These are phyloP conservation scores for Arthroderma sp. DNA, from an alignment of 2,329 filamentous ascomycete species.

Conservation along the genomic window DNA sequence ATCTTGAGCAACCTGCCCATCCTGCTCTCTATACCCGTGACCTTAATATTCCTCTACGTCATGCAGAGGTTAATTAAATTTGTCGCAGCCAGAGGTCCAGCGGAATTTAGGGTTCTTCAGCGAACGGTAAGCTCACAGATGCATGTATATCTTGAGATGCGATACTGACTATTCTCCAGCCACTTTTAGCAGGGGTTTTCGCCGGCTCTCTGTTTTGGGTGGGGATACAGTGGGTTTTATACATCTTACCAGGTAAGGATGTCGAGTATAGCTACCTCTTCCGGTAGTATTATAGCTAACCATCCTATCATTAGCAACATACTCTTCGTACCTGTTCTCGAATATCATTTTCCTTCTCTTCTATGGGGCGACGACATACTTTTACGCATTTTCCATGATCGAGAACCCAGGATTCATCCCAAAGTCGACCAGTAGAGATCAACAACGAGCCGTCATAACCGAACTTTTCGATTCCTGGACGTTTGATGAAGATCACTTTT, in stretches of 20 bases:
- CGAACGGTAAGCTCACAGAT: constrained; percentile 53
- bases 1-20: constrained; percentile 62
- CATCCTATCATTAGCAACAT: constrained; percentile 44
- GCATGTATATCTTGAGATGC: background rate
- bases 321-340: constrained; percentile 52
- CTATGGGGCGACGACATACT: constrained; percentile 60
- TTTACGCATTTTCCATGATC: constrained; percentile 75
- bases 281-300: background rate
- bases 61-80: constrained; percentile 68
- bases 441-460: constrained; percentile 80
- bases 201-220: constrained; percentile 73
- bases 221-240: constrained; percentile 60
- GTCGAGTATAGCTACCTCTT: constrained; percentile 1
- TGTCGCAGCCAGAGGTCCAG: constrained; percentile 66
- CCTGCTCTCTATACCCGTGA: constrained; percentile 61
- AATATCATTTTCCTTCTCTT: constrained; percentile 62
- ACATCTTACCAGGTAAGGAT: constrained; percentile 55
- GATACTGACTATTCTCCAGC: constrained; percentile 37
- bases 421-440: constrained; percentile 74
- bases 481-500: constrained; percentile 91
- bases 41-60: constrained; percentile 48
- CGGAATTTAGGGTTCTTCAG: constrained; percentile 80
- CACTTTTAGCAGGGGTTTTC: constrained; percentile 89
- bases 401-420: constrained; percentile 88
- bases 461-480: constrained; percentile 74